Evolutionary conservation across 139 green algal species (phyloP), one percentile per base, ranked within the genome.

Genomic region (Volvox africanus): DNA sequence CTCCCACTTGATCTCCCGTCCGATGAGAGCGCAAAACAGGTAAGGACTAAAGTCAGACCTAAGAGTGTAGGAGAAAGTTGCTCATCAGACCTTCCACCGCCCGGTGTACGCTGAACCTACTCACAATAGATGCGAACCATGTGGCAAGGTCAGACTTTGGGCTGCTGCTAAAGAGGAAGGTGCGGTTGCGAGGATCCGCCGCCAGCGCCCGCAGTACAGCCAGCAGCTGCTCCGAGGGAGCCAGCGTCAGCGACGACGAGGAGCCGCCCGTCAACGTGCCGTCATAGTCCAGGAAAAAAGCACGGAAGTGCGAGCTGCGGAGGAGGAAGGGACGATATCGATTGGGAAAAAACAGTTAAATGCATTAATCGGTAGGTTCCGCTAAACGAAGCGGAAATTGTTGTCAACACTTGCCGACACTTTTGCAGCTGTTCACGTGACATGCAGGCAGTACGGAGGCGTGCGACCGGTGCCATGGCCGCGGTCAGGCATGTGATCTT

Each of bases 261-360:
- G 37, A 92, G 37, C 94, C 93, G 35, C 94, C 87, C 65, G 98
- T 97, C 30, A 99, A 97, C 19, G 98, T 99, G 86, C 98, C 98
- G 92, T 99, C 98, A 89, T 99, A 99, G 94, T 99, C 98, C 68
- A 99, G 95, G 91, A 99, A 93, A 67, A 99, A 94, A 20, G 98
- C 93, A 26, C 98, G 96, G 61, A 92, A 92, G 17, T 16, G 73
- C 0, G 96, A 94, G 76, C 95, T 97, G 94, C 67, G 36, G 19
- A 19, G 37, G n/a, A 26, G 62, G 62, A 19, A 69, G 62, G 62
- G 17, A 69, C 62, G 62, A 19, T 69, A 26, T 19, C 62, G 62
- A 26, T 69, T 69, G 62, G 62, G 19, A 19, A n/a, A n/a, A n/a
- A n/a, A 55, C 44, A 55, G 44, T 55, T 14, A 55, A 55, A 55